Conservation (phyloP, 257 asterid species). For the Forsythia suspensa region DNA sequence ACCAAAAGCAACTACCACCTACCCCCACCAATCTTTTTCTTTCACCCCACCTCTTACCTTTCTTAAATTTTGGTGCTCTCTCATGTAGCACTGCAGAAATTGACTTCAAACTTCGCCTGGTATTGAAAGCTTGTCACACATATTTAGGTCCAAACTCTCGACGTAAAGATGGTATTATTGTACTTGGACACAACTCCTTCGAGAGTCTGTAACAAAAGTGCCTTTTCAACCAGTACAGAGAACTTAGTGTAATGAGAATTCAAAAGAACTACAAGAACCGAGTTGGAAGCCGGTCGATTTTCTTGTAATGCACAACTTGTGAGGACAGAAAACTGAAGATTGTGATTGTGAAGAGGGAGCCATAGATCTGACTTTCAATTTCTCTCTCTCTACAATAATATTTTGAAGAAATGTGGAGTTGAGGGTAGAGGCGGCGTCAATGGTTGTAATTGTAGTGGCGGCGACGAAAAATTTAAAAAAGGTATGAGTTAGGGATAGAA, state of each 20-base stretch:
- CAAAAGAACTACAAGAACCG: slow-evolving; percentile 80
- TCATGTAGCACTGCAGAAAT: slow-evolving; percentile 76
- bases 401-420: background rate
- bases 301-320: slow-evolving; percentile 58
- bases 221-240: slow-evolving; percentile 88
- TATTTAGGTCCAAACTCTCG: slow-evolving; percentile 89
- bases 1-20: too few species aligned
- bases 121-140: slow-evolving; percentile 81
- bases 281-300: slow-evolving; percentile 47
- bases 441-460: too few species aligned
- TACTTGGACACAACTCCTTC: slow-evolving; percentile 75
- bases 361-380: slow-evolving; percentile 57
- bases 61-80: slow-evolving; percentile 65
- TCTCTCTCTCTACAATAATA: too few species aligned
- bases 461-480: too few species aligned
- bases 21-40: too few species aligned
- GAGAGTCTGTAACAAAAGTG: slow-evolving; percentile 70
- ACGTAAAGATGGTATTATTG: slow-evolving; percentile 91
- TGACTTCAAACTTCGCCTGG: slow-evolving; percentile 59
- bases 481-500: too few species aligned
- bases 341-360: slow-evolving; percentile 24
- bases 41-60: too few species aligned
- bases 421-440: background rate
- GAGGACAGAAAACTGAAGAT: slow-evolving; percentile 29
- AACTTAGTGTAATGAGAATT: slow-evolving; percentile 92